Percentiles rank a stretch among this genome's conserved stretches.
phyloP scores from a whole-genome alignment of 192 early-diverging fungal species.

The Coemansia sp. region DNA sequence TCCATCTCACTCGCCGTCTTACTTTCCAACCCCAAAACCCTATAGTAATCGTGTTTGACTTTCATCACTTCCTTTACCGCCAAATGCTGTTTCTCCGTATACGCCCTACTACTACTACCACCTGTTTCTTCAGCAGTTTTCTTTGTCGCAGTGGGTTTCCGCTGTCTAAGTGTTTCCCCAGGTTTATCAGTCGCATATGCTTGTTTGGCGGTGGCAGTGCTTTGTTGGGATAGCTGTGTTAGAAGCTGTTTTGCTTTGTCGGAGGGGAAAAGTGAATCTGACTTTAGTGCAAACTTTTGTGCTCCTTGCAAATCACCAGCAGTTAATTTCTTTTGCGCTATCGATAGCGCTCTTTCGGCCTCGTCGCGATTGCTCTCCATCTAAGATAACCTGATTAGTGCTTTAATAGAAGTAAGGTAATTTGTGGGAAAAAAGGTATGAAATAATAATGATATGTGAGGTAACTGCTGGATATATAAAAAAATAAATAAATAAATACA shows the following conservation, averaged over 20 bases:
- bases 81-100: slow-evolving; percentile 72
- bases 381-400: background rate
- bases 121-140: slow-evolving; percentile 14
- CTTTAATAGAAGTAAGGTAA: slow-evolving; percentile 14
- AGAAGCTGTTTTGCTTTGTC: slow-evolving; percentile 62
- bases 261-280: slow-evolving; percentile 75
- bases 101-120: slow-evolving; percentile 53
- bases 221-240: slow-evolving; percentile 13
- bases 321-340: slow-evolving; percentile 71
- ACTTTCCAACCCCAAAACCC: slow-evolving; percentile 66
- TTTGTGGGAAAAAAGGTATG: background rate
- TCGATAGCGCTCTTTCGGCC: slow-evolving; percentile 71
- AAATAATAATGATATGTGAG: background rate
- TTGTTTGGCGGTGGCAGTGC: background rate
- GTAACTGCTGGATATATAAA: no score
- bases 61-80: slow-evolving; percentile 79
- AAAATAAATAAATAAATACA: no score
- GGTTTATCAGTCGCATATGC: background rate
- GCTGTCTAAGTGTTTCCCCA: background rate
- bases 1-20: slow-evolving; percentile 76
- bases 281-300: slow-evolving; percentile 83
- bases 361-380: slow-evolving; percentile 91
- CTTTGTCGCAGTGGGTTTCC: background rate
- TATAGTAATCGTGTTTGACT: slow-evolving; percentile 80
- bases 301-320: slow-evolving; percentile 69